Conservation (phyloP, 441 rosid genomes). For the Populus hybrid region DNA sequence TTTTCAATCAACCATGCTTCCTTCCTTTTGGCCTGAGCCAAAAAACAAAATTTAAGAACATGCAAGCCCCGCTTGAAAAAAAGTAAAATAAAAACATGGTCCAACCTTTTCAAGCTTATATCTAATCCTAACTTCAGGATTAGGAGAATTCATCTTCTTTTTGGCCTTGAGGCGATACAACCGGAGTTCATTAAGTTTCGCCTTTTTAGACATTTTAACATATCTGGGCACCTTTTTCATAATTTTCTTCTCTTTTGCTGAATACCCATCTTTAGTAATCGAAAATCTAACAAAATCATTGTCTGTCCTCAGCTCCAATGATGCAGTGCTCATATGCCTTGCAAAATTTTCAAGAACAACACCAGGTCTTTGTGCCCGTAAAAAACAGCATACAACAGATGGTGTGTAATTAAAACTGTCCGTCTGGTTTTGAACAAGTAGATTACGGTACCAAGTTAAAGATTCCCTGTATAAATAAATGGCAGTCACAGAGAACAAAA, state of each 20-base stretch:
- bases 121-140: conserved; percentile 79
- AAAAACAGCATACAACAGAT: not conserved
- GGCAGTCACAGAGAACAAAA: not conserved
- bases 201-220: conserved; percentile 53
- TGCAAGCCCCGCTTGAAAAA: not conserved
- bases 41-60: conserved; percentile 5
- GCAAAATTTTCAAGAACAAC: conserved; percentile 20
- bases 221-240: conserved; percentile 41
- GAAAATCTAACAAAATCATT: conserved; percentile 62
- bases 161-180: conserved; percentile 80
- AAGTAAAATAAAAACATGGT: not conserved
- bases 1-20: conserved; percentile 90
- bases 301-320: conserved; percentile 52
- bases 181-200: conserved; percentile 70
- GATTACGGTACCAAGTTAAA: conserved; percentile 17
- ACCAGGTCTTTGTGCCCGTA: not conserved
- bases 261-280: conserved; percentile 25
- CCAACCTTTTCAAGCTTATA: conserved; percentile 82
- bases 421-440: conserved; percentile 12
- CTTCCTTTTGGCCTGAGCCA: conserved; percentile 69
- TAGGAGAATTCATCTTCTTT: conserved; percentile 87
- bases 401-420: not conserved
- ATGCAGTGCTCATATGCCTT: conserved; percentile 42
- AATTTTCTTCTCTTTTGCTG: conserved; percentile 32
- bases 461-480: conserved; percentile 31